These are phyloP conservation scores for Kitagawia praeruptora DNA, from an alignment of 129 eudicot species.

Conservation along the genomic window DNA sequence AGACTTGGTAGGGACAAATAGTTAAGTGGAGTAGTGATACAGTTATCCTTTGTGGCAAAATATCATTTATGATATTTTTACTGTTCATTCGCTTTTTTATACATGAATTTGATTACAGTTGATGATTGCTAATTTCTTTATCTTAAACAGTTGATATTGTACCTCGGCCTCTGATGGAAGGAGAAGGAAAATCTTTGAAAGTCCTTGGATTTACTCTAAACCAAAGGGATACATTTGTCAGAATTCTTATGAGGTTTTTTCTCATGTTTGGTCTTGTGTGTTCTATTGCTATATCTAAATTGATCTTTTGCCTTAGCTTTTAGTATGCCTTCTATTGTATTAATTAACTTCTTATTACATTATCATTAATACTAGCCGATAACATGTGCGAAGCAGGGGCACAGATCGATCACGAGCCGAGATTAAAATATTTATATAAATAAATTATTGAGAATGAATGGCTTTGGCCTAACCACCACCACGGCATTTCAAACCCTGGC, in stretches of 20 bases:
- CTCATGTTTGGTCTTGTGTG: too few relatives aligned
- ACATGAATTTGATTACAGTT: conserved; percentile 7
- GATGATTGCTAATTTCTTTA: conserved; percentile 5
- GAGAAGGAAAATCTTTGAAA: conserved; percentile 84
- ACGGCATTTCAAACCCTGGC: too few relatives aligned
- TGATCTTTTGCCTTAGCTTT: background rate
- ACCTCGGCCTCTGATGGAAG: conserved; percentile 81
- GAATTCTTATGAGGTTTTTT: conserved; percentile 88
- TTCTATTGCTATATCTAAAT: background rate
- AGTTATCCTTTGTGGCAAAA: background rate
- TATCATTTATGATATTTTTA: background rate
- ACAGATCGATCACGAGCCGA: too few relatives aligned
- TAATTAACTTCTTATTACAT: background rate
- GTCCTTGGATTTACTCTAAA: conserved; percentile 83
- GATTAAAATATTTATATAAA: too few relatives aligned
- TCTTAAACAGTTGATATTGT: conserved; percentile 39
- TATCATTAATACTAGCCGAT: background rate
- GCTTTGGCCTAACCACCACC: too few relatives aligned
- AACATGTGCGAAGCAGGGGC: too few relatives aligned
- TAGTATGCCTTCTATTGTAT: background rate
- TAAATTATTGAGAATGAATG: too few relatives aligned
- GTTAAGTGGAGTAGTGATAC: background rate
- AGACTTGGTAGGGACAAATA: background rate
- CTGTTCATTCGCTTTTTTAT: conserved; percentile 1
- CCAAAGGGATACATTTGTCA: conserved; percentile 86